Percentiles rank a stretch among this genome's conserved stretches.
phyloP scores from a whole-genome alignment of 495 filamentous ascomycete genomes.

The Letharia columbiana region DNA sequence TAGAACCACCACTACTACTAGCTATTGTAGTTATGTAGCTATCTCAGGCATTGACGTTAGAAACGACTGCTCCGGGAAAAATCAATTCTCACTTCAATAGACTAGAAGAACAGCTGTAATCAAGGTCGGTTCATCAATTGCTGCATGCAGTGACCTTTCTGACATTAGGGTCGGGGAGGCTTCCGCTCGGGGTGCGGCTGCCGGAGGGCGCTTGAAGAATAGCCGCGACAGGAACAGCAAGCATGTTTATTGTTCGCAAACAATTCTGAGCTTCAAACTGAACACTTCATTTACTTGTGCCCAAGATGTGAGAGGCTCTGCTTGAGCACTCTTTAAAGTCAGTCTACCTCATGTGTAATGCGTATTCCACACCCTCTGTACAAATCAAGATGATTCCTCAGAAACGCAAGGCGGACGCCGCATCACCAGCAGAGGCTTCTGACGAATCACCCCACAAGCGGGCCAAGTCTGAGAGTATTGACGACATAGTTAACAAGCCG shows the following conservation, averaged over 20 bases:
- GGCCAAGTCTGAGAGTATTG: background rate
- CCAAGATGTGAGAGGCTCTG: background rate
- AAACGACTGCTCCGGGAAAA: background rate
- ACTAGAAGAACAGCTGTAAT: background rate
- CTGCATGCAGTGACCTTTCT: background rate
- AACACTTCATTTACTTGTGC: background rate
- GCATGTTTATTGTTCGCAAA: background rate
- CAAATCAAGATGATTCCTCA: background rate
- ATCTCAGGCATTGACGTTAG: background rate
- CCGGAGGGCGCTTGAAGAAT: background rate
- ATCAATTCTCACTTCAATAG: too few relatives aligned
- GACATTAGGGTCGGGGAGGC: background rate
- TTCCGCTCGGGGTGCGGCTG: background rate
- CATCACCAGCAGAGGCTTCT: background rate
- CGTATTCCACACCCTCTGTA: background rate
- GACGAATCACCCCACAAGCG: background rate
- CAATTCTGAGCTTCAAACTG: background rate
- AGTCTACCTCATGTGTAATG: background rate
- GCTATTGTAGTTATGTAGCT: background rate
- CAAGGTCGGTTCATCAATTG: background rate
- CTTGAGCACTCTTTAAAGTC: background rate
- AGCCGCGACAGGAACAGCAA: background rate
- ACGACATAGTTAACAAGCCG: background rate
- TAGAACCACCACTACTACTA: background rate
- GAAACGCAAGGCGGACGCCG: slow-evolving; percentile 2